phyloP scores from a whole-genome alignment of 2,329 filamentous ascomycete species.

The Blastomyces parvus region DNA sequence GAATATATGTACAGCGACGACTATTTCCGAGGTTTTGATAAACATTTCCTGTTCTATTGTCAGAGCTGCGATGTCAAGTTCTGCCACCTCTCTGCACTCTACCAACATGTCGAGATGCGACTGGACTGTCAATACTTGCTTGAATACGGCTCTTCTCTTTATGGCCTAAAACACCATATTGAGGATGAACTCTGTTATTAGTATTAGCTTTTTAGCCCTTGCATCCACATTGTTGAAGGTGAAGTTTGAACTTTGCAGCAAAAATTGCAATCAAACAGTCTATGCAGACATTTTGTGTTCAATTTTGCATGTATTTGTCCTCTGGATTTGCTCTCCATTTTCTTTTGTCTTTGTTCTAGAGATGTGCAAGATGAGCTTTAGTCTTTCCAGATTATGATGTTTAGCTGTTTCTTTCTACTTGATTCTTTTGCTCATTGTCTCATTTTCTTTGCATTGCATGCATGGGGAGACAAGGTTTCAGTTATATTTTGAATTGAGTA shows the following conservation, averaged over 20 bases:
- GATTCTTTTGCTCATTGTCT: neutral
- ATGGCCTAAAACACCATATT: neutral
- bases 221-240: too few relatives aligned
- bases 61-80: constrained; percentile 15
- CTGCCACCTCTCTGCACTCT: constrained; percentile 15
- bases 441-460: neutral
- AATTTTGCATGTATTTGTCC: too few relatives aligned
- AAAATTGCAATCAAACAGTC: too few relatives aligned
- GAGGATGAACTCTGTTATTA: neutral
- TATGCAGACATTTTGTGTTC: too few relatives aligned
- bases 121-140: neutral
- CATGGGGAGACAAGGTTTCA: neutral
- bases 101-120: constrained; percentile 19
- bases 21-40: neutral
- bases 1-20: constrained; percentile 8
- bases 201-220: too few relatives aligned
- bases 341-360: too few relatives aligned
- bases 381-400: too few relatives aligned
- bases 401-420: neutral
- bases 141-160: neutral
- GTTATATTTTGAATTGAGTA: too few relatives aligned
- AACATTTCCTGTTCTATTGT: constrained; percentile 11
- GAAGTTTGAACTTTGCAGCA: too few relatives aligned
- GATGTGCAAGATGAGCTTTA: too few relatives aligned
- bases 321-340: too few relatives aligned